Evolutionary conservation across 2,329 filamentous ascomycete genomes (phyloP).

Genomic region (Claviceps quebecensis): DNA sequence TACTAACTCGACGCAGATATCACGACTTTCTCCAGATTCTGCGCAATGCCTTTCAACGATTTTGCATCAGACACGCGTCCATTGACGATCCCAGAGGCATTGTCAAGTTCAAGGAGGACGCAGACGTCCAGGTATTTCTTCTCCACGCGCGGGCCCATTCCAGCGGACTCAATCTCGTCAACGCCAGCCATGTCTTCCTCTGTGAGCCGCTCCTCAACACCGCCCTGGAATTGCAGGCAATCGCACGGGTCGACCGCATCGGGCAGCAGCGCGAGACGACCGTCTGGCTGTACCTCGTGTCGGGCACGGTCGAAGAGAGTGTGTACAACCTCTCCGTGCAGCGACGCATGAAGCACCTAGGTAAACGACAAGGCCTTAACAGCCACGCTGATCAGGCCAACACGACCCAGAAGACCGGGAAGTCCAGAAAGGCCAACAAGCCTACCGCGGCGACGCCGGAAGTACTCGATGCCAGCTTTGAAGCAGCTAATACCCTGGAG

Average conservation of each 20-base stretch:
- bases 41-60: conserved; percentile 51
- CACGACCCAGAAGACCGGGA: conserved; percentile 14
- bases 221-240: conserved; percentile 84
- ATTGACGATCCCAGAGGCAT: conserved; percentile 59
- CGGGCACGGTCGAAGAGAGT: conserved; percentile 79
- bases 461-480: conserved; percentile 49
- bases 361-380: conserved; percentile 1
- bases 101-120: conserved; percentile 61
- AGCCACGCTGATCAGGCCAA: conserved; percentile 12
- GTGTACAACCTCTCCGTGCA: conserved; percentile 79
- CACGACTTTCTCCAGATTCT: conserved; percentile 67
- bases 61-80: conserved; percentile 59
- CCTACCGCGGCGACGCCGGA: conserved; percentile 20
- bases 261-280: conserved; percentile 79
- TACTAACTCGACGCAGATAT: conserved; percentile 29
- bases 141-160: conserved; percentile 81
- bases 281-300: conserved; percentile 90
- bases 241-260: conserved; percentile 88
- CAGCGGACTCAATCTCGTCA: conserved; percentile 79
- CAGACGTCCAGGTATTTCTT: conserved; percentile 65
- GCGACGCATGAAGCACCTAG: conserved; percentile 66
- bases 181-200: conserved; percentile 86
- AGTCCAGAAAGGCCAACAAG: conserved; percentile 13
- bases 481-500: conserved; percentile 74
- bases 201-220: conserved; percentile 91